Conservation (phyloP, 176 grass and related monocot genomes). For the Triticum urartu region DNA sequence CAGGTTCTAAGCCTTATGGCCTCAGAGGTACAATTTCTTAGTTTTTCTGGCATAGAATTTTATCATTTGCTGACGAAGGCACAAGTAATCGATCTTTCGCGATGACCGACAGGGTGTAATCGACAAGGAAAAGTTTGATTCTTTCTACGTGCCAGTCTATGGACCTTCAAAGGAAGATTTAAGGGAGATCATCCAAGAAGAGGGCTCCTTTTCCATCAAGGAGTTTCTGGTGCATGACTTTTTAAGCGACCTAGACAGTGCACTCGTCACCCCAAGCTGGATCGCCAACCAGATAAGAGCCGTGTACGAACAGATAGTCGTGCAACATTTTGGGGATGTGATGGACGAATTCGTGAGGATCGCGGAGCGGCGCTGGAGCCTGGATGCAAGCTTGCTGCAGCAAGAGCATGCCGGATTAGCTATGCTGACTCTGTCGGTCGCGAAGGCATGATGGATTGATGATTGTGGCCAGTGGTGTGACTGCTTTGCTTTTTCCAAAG, state of each 20-base stretch:
- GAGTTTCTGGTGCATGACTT: not conserved
- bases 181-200: not conserved
- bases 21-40: not conserved
- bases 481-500: not conserved
- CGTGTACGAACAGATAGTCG: not conserved
- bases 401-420: not conserved
- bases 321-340: not conserved
- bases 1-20: not conserved
- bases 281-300: not conserved
- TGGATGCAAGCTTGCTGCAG: not conserved
- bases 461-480: not conserved
- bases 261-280: not conserved
- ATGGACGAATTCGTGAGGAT: not conserved
- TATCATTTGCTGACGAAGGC: not conserved
- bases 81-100: not conserved
- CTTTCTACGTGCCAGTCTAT: not conserved
- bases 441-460: not conserved
- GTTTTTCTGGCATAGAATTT: not conserved
- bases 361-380: not conserved
- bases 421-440: not conserved
- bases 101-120: not conserved
- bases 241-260: not conserved
- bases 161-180: not conserved
- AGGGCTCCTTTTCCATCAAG: not conserved
- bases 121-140: not conserved